phyloP scores from a whole-genome alignment of 2,329 filamentous ascomycete species.

The Fusarium buharicum region DNA sequence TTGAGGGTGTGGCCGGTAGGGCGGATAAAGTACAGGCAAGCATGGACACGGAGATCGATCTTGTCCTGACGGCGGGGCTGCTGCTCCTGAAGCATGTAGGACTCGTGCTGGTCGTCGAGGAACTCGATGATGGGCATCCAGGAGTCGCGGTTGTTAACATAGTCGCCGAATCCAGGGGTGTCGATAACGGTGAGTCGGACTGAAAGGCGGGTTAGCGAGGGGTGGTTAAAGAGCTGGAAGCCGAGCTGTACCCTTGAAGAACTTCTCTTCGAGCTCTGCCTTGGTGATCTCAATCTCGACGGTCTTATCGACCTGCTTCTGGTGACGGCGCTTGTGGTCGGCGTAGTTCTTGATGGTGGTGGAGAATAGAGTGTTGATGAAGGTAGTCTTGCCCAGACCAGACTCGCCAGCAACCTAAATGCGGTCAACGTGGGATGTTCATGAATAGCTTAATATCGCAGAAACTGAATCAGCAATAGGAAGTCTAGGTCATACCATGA shows the following conservation, averaged over 20 bases:
- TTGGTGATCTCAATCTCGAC: slow-evolving; percentile 99
- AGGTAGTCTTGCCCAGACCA: slow-evolving; percentile 98
- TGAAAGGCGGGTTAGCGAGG: slow-evolving; percentile 53
- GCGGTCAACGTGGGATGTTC: slow-evolving; percentile 19
- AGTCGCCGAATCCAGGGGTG: slow-evolving; percentile 98
- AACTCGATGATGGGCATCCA: slow-evolving; percentile 99
- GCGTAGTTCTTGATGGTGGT: slow-evolving; percentile 99
- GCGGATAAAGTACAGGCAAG: slow-evolving; percentile 98
- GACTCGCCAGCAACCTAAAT: slow-evolving; percentile 95
- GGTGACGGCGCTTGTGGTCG: slow-evolving; percentile 98
- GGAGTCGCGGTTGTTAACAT: slow-evolving; percentile 99
- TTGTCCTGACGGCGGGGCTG: slow-evolving; percentile 98
- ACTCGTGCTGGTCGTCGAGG: slow-evolving; percentile 99
- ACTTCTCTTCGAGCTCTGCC: slow-evolving; percentile 99
- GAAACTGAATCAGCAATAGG: not conserved
- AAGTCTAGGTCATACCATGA: slow-evolving; percentile 77
- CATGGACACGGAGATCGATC: slow-evolving; percentile 98
- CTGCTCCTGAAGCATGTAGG: slow-evolving; percentile 99
- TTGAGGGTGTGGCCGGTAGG: slow-evolving; percentile 98
- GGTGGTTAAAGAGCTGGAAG: slow-evolving; percentile 7
- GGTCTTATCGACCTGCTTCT: slow-evolving; percentile 99
- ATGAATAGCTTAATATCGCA: not conserved
- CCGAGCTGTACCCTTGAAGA: slow-evolving; percentile 92
- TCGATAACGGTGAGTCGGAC: slow-evolving; percentile 99
- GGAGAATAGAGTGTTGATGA: slow-evolving; percentile 99